Evolutionary conservation across 2,329 filamentous ascomycete species (phyloP), one percentile per base, ranked within the genome.

Genomic region (Fusarium sp.): DNA sequence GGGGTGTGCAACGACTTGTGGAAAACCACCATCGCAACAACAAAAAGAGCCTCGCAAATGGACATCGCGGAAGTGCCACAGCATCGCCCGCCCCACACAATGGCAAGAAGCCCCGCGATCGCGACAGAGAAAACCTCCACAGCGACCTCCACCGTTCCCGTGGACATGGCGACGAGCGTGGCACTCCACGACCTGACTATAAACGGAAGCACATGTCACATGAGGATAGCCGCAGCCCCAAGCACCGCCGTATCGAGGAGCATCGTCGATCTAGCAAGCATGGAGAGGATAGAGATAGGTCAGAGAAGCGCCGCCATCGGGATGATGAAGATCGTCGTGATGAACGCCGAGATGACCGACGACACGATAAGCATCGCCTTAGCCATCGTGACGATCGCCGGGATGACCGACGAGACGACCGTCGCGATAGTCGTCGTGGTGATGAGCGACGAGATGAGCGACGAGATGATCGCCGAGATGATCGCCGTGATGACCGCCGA

Each of bases 21-120:
- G 94, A 97, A 73, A 97, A 97, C 68, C 94, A 97, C 73, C 94
- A 97, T 77, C 92, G 94, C 55, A 97, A 95, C 80, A 97, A 94
- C 81, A 97, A 97, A 82, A 95, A 96, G 74, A 79, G 82, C 3
- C 77, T 88, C 47, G 76, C 81, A 66, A 88, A 88, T 70, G 86
- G 89, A 11, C 83, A 88, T 68, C 88, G 90, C 34, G 86, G 86
- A 44, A 82, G 89, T 52, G 83, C 87, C 36, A 91, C 89, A 20
- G 89, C 88, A n/a, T 94, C 91, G 19, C 91, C 92, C 9, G 89
- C 85, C 21, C 90, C 91, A 4, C 82, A 82, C 34, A 57, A 62
- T 14, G 53, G 68, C 15, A 80, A 80, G 72, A 83, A 83, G 58
- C 79, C 82, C 65, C 80, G 83, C 39, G 82, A 85, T 20, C 77